phyloP scores from a whole-genome alignment of 1,284 basidiomycete genomes.

The Irpex rosettiformis region DNA sequence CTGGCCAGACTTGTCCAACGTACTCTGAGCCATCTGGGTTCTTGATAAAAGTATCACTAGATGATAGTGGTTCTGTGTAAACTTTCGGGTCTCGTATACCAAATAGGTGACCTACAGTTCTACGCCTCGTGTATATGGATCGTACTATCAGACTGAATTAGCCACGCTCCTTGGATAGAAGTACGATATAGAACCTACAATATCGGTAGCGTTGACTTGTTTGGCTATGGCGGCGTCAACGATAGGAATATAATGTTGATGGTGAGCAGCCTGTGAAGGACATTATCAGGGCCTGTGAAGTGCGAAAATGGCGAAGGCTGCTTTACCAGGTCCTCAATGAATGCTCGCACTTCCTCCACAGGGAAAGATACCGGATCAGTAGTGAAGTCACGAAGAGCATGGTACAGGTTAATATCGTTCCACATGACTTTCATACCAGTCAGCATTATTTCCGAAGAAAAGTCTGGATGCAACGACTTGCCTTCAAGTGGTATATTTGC shows the following conservation, averaged over 20 bases:
- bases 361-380: slow-evolving; percentile 65
- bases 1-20: slow-evolving; percentile 64
- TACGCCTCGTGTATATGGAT: slow-evolving; percentile 40
- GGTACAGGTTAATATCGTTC: slow-evolving; percentile 77
- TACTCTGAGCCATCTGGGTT: slow-evolving; percentile 67
- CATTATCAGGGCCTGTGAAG: background rate
- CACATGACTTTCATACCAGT: slow-evolving; percentile 49
- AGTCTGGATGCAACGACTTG: slow-evolving; percentile 20
- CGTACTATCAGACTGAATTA: slow-evolving; percentile 32
- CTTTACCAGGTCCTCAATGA: slow-evolving; percentile 59
- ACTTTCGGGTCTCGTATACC: background rate
- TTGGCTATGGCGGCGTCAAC: slow-evolving; percentile 34
- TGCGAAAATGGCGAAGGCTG: background rate
- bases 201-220: slow-evolving; percentile 34
- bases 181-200: slow-evolving; percentile 28
- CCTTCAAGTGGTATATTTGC: slow-evolving; percentile 67
- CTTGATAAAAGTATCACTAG: slow-evolving; percentile 58
- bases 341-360: slow-evolving; percentile 51
- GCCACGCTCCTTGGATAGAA: slow-evolving; percentile 14
- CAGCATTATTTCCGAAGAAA: background rate
- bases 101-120: slow-evolving; percentile 30
- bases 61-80: background rate
- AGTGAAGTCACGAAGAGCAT: slow-evolving; percentile 66
- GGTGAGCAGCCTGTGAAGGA: slow-evolving; percentile 25
- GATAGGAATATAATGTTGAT: slow-evolving; percentile 38